Base-by-base conservation (phyloP, 306 rosid species). In the Sphenostylis stenocarpa region DNA sequence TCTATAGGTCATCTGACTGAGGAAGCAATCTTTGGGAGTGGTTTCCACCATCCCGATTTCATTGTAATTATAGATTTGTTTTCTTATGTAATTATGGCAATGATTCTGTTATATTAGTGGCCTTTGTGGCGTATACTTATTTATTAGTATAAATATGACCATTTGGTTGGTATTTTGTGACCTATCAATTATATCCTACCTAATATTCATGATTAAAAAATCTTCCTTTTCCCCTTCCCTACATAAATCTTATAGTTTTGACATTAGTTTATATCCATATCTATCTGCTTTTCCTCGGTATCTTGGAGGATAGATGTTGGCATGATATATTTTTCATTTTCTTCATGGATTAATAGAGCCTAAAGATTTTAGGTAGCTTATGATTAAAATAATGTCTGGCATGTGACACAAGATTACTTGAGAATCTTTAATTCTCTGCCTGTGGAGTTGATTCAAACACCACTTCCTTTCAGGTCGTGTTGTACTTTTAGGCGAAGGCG, bases 381-480 rank as follows among this genome's bases (percentile, higher is more conserved):
- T 70, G 75, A 61, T 62, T 80, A 49, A 64, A 29, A 48, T 51
- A 21, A 31, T 58, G n/a, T 52, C 63, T 47, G 43, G 20, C 81
- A 67, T 12, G 47, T 49, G 47, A 58, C 15, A 67, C 49, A 64
- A 70, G 26, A 48, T 72, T 83, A 67, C 67, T 73, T 39, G 19
- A 48, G 47, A 78, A 49, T 4, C 10, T 19, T 23, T 38, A 55
- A 58, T 73, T 67, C 16, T 58, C 70, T 61, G 19, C 43, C 57
- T 52, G 29, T 53, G 64, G 56, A 55, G 62, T 47, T 69, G 47
- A 49, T 75, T 68, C 72, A 2, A 7, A 41, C 45, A 14, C 11
- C 17, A n/a, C 45, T 67, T 56, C n/a, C 7, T 81, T 55, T 33
- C 86, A 93, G 98, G 98, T 61, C 94, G 98, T 26, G 11, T 93